These are phyloP conservation scores for Penicillium manginii DNA, from an alignment of 495 filamentous ascomycete species.

Conservation along the genomic window DNA sequence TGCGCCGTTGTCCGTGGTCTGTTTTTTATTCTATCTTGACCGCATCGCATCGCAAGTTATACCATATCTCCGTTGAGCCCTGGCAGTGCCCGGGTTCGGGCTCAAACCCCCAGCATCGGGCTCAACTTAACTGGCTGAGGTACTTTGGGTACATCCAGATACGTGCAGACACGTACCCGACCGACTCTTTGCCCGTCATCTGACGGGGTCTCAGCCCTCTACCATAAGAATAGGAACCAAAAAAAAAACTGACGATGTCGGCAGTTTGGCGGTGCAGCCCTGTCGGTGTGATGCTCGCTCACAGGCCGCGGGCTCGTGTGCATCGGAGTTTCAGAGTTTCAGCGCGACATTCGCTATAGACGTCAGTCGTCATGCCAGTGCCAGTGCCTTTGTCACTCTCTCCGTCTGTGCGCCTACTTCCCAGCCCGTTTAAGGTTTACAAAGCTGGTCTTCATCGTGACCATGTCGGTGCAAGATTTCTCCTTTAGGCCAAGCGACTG, in stretches of 20 bases:
- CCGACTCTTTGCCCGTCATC: constrained; percentile 6
- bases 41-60: background rate
- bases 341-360: constrained; percentile 12
- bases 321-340: constrained; percentile 16
- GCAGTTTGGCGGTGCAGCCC: constrained; percentile 8
- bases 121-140: background rate
- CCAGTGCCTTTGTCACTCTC: background rate
- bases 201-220: background rate
- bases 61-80: background rate
- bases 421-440: background rate
- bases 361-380: constrained; percentile 1
- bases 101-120: background rate
- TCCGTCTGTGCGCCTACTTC: background rate
- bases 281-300: constrained; percentile 1
- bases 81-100: background rate
- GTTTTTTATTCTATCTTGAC: background rate
- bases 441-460: background rate
- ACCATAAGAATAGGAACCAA: background rate
- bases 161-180: constrained; percentile 11
- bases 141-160: constrained; percentile 1
- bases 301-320: background rate
- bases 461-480: background rate
- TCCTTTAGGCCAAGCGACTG: background rate
- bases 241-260: constrained; percentile 14
- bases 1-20: background rate